Percentiles rank a stretch among this genome's conserved stretches.
These are phyloP conservation scores for Citrus hindsii DNA, from an alignment of 345 rosid species.

Conservation along the genomic window DNA sequence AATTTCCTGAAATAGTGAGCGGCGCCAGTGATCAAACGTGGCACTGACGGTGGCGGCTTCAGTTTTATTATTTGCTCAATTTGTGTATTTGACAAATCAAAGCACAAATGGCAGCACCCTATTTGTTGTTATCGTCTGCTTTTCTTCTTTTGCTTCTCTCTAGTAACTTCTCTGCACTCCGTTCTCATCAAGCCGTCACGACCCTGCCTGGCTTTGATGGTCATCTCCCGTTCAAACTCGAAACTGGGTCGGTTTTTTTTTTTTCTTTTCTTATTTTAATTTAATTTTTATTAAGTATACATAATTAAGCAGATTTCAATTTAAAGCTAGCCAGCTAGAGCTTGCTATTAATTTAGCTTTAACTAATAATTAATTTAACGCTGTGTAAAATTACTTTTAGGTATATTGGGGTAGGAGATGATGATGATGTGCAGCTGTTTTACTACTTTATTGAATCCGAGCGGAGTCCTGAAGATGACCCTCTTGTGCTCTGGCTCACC, in stretches of 20 bases:
- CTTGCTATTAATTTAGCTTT: neutral
- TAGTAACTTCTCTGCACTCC: neutral
- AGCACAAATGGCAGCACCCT: neutral
- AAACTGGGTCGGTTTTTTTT: neutral
- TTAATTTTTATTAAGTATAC: too few relatives aligned
- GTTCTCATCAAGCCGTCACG: neutral
- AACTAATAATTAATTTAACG: too few relatives aligned
- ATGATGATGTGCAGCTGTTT: constrained; percentile 34
- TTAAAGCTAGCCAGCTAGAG: neutral
- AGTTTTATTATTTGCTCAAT: neutral
- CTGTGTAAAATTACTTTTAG: neutral
- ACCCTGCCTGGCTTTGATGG: neutral
- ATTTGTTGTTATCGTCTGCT: neutral
- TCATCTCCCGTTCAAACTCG: constrained; percentile 6
- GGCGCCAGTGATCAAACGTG: too few relatives aligned
- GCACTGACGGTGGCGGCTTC: too few relatives aligned
- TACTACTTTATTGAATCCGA: constrained; percentile 42
- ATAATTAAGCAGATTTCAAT: neutral
- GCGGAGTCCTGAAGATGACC: constrained; percentile 30
- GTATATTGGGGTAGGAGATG: constrained; percentile 31
- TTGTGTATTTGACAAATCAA: neutral
- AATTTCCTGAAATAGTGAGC: too few relatives aligned
- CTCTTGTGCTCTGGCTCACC: constrained; percentile 40
- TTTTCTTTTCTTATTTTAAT: too few relatives aligned
- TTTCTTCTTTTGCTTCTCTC: neutral